A percentile compares a stretch with the other conserved stretches of the same genome.
These are phyloP conservation scores for Amanita pallidorosea DNA, from an alignment of 768 basidiomycete species.

Conservation along the genomic window DNA sequence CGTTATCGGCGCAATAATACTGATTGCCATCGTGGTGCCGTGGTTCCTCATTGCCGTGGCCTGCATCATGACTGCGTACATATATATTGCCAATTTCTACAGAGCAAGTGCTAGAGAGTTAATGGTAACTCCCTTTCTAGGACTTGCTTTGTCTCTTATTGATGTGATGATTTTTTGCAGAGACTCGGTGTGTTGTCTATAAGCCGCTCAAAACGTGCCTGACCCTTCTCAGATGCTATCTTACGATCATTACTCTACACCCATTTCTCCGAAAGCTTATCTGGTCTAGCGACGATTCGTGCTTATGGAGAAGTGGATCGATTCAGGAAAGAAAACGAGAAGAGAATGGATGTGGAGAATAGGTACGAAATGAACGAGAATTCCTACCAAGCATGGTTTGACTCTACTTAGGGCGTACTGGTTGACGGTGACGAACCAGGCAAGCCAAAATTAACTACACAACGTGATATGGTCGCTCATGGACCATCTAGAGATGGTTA, in stretches of 20 bases:
- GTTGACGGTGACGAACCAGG: constrained; percentile 78
- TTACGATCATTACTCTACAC: constrained; percentile 80
- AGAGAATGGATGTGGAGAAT: constrained; percentile 78
- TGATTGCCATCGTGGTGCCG: constrained; percentile 68
- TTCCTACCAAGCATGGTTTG: neutral
- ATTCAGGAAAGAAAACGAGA: constrained; percentile 67
- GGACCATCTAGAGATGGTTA: constrained; percentile 56
- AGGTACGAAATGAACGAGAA: constrained; percentile 26
- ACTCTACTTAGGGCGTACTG: constrained; percentile 57
- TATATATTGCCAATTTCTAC: constrained; percentile 72
- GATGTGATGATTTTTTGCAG: constrained; percentile 16
- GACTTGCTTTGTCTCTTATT: neutral
- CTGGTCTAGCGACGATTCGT: constrained; percentile 79
- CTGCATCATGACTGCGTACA: constrained; percentile 48
- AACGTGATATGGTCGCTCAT: neutral
- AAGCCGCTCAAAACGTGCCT: neutral
- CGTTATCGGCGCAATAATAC: constrained; percentile 67
- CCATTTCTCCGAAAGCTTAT: constrained; percentile 86
- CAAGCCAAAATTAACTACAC: constrained; percentile 9
- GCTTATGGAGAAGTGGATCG: constrained; percentile 75
- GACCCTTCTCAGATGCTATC: constrained; percentile 50
- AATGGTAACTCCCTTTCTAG: constrained; percentile 37
- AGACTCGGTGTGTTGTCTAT: constrained; percentile 35
- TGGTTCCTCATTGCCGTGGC: constrained; percentile 77
- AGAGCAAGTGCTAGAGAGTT: constrained; percentile 79